Percentiles rank a stretch among this genome's conserved stretches.
phyloP scores from a whole-genome alignment of 768 basidiomycete species.

The Suillus fuscotomentosus region DNA sequence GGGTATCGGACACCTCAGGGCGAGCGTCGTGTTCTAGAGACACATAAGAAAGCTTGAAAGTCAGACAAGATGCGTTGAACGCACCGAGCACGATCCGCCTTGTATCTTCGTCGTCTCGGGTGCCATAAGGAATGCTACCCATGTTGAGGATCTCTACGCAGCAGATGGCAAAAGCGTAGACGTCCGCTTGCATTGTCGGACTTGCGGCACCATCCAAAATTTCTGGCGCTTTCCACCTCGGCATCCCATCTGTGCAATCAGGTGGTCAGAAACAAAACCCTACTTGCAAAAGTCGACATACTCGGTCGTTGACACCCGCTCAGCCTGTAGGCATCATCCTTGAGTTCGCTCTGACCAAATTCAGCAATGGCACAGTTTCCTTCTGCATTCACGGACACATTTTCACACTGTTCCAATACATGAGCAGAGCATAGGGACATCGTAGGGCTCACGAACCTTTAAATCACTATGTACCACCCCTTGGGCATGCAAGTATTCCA shows the following conservation, averaged over 20 bases:
- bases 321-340: constrained; percentile 63
- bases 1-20: constrained; percentile 44
- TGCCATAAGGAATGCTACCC: constrained; percentile 60
- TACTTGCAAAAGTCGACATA: constrained; percentile 27
- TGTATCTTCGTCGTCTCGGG: constrained; percentile 50
- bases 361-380: constrained; percentile 73
- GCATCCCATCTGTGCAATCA: constrained; percentile 48
- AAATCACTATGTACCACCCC: constrained; percentile 79
- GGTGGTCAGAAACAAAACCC: constrained; percentile 1
- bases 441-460: constrained; percentile 47
- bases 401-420: constrained; percentile 51
- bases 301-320: constrained; percentile 50
- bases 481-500: constrained; percentile 73
- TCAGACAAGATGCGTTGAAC: constrained; percentile 16
- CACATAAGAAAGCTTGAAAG: constrained; percentile 18
- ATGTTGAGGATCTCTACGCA: constrained; percentile 63
- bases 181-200: constrained; percentile 57
- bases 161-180: constrained; percentile 67
- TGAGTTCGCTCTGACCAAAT: constrained; percentile 82
- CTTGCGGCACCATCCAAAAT: constrained; percentile 47
- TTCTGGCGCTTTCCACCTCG: constrained; percentile 74
- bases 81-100: constrained; percentile 50
- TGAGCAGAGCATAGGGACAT: neutral
- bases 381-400: constrained; percentile 71
- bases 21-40: constrained; percentile 48